phyloP scores from a whole-genome alignment of 176 grass and related monocot genomes.

The Cenchrus fungigraminus region DNA sequence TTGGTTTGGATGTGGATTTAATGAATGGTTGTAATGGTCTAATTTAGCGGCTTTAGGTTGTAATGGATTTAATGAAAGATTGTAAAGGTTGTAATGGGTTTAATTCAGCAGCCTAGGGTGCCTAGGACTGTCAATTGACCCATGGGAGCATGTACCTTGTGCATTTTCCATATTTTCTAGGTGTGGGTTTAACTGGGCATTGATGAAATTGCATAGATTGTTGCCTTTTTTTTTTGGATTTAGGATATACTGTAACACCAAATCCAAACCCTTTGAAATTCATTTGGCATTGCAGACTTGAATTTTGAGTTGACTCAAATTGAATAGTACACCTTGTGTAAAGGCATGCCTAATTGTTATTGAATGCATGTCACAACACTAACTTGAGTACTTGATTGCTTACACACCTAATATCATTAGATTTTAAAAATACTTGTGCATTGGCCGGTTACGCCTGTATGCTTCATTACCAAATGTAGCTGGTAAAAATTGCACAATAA shows the following conservation, averaged over 20 bases:
- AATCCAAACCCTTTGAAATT: background rate
- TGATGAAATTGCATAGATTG: background rate
- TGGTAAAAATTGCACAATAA: background rate
- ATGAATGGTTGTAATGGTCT: background rate
- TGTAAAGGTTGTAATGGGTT: no score
- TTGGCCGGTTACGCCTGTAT: background rate
- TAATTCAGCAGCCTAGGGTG: background rate
- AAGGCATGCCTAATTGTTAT: background rate
- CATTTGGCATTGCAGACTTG: background rate
- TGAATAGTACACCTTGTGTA: background rate
- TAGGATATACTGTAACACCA: background rate
- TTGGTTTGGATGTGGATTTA: background rate
- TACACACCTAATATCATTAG: background rate
- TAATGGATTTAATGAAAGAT: no score
- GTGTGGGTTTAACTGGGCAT: background rate
- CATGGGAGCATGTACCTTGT: background rate
- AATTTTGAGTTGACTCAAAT: background rate
- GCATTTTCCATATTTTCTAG: background rate
- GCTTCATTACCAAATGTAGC: background rate
- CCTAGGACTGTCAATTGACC: background rate
- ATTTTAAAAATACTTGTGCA: background rate
- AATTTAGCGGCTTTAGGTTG: background rate
- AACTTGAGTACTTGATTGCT: background rate
- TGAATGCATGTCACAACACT: background rate
- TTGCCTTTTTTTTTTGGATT: background rate